These are phyloP conservation scores for Kalanchoe fedtschenkoi DNA, from an alignment of 164 flowering plant species.

Conservation along the genomic window DNA sequence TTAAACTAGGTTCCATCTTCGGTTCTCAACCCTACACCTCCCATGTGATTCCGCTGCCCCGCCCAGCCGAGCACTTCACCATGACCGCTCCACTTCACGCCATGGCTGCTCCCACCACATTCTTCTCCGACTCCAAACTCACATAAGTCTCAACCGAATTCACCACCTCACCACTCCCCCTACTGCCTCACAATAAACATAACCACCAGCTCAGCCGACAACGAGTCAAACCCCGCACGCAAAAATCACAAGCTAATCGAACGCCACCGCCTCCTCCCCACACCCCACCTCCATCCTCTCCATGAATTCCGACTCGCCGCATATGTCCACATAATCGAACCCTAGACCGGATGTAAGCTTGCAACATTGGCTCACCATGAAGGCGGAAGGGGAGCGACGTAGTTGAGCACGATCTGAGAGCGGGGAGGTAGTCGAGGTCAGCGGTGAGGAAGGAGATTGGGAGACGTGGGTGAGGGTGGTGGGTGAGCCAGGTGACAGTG, in stretches of 20 bases:
- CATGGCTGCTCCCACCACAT: slow-evolving; percentile 60
- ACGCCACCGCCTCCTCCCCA: slow-evolving; percentile 44
- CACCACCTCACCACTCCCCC: slow-evolving; percentile 37
- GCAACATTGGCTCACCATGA: slow-evolving; percentile 65
- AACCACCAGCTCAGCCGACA: slow-evolving; percentile 70
- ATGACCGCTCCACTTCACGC: too few relatives aligned
- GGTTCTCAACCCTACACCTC: too few relatives aligned
- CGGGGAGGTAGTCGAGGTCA: slow-evolving; percentile 38
- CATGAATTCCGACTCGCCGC: slow-evolving; percentile 89
- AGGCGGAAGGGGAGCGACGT: slow-evolving; percentile 76
- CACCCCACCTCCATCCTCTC: slow-evolving; percentile 58
- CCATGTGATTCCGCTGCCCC: too few relatives aligned
- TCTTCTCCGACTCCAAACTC: slow-evolving; percentile 60
- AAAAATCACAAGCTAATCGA: slow-evolving; percentile 51
- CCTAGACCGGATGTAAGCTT: slow-evolving; percentile 56
- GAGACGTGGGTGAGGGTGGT: slow-evolving; percentile 43
- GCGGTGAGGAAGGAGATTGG: slow-evolving; percentile 43
- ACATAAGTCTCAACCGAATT: slow-evolving; percentile 59
- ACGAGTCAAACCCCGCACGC: slow-evolving; percentile 82
- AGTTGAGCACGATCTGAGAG: slow-evolving; percentile 58
- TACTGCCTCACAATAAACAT: slow-evolving; percentile 60
- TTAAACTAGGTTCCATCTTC: too few relatives aligned
- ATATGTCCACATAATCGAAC: slow-evolving; percentile 64
- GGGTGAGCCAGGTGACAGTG: slow-evolving; percentile 27
- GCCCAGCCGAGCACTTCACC: too few relatives aligned